Conservation (phyloP, 1,284 basidiomycete species). For the Cutaneotrichosporon dermatis region DNA sequence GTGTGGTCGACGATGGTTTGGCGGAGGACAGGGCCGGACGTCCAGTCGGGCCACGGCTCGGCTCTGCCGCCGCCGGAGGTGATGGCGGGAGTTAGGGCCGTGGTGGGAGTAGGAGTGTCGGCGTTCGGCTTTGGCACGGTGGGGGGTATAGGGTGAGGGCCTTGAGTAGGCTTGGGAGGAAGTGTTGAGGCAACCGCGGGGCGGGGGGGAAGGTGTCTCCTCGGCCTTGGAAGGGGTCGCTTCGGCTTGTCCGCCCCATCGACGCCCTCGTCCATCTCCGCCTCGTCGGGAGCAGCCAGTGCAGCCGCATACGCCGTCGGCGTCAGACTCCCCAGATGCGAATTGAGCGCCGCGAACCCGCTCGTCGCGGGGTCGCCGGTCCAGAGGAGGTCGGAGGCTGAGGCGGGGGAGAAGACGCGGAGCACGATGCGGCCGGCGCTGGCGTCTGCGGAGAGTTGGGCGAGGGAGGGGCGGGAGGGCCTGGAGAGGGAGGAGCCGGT, state of each 20-base stretch:
- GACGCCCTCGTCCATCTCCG: too few relatives aligned
- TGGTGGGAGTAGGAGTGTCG: too few relatives aligned
- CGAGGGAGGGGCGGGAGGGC: not conserved
- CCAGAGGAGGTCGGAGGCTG: slow-evolving; percentile 23
- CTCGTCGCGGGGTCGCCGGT: slow-evolving; percentile 15
- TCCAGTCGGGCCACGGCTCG: slow-evolving; percentile 9
- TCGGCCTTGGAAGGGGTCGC: too few relatives aligned
- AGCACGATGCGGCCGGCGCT: slow-evolving; percentile 9
- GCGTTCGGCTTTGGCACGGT: too few relatives aligned
- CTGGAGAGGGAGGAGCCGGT: not conserved
- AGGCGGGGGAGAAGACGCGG: slow-evolving; percentile 15
- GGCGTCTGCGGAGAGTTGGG: not conserved
- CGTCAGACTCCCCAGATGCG: slow-evolving; percentile 10
- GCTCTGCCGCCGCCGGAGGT: not conserved
- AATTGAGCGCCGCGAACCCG: slow-evolving; percentile 20
- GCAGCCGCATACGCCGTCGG: slow-evolving; percentile 1
- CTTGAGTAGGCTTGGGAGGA: too few relatives aligned
- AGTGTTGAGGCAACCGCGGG: too few relatives aligned
- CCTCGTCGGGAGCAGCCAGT: not conserved
- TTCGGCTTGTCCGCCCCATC: too few relatives aligned
- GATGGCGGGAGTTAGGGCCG: not conserved
- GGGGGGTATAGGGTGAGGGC: too few relatives aligned
- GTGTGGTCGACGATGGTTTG: slow-evolving; percentile 35
- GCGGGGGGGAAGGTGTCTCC: too few relatives aligned
- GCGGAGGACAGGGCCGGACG: slow-evolving; percentile 15